A percentile compares a stretch with the other conserved stretches of the same genome.
phyloP scores from a whole-genome alignment of 768 basidiomycete genomes.

The Clathrus columnatus region DNA sequence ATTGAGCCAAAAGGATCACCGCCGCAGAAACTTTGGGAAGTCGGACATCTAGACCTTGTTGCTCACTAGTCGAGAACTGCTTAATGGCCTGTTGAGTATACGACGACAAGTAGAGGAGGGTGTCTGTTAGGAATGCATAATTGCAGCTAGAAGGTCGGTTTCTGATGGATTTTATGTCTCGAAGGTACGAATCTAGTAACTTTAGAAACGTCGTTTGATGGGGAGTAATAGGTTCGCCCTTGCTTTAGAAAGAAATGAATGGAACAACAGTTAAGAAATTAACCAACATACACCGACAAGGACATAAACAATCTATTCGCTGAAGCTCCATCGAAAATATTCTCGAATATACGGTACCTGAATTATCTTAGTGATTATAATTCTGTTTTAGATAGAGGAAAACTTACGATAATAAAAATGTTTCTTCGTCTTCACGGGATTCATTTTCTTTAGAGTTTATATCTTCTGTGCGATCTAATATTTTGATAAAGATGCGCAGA shows the following conservation, averaged over 20 bases:
- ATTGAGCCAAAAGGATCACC: constrained; percentile 69
- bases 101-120: constrained; percentile 51
- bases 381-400: constrained; percentile 3
- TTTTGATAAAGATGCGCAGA: constrained; percentile 51
- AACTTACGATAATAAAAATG: constrained; percentile 69
- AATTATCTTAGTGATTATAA: constrained; percentile 9
- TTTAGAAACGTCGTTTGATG: constrained; percentile 85
- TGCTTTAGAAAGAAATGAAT: constrained; percentile 27
- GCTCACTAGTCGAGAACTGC: constrained; percentile 31
- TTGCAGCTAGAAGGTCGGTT: background rate
- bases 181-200: constrained; percentile 76
- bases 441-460: constrained; percentile 60
- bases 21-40: constrained; percentile 75
- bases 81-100: constrained; percentile 50
- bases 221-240: constrained; percentile 67
- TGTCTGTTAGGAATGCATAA: constrained; percentile 44
- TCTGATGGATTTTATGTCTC: constrained; percentile 22
- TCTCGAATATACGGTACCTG: constrained; percentile 61
- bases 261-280: background rate
- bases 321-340: constrained; percentile 50
- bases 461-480: constrained; percentile 64
- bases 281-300: constrained; percentile 43
- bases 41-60: constrained; percentile 50
- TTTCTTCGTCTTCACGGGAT: constrained; percentile 50
- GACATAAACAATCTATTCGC: constrained; percentile 51